Conservation (phyloP, 2,329 filamentous ascomycete genomes). For the Chrysosporium queenslandicum region DNA sequence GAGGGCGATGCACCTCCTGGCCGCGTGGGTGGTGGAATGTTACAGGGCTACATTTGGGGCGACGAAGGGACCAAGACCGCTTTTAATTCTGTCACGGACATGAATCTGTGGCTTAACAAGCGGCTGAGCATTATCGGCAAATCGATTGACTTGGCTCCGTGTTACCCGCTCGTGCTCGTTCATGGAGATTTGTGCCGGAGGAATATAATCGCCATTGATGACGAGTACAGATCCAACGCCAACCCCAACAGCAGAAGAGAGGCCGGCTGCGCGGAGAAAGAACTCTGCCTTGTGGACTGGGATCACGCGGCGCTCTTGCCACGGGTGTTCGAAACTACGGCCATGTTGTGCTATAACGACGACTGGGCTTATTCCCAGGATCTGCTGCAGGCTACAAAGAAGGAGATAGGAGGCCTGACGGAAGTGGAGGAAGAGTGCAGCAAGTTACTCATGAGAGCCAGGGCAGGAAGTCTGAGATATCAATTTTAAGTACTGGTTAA, state of each 20-base stretch:
- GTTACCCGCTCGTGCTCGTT: conserved; percentile 22
- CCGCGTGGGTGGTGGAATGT: conserved; percentile 17
- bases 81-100: conserved; percentile 14
- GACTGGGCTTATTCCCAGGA: conserved; percentile 17
- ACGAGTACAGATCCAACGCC: conserved; percentile 10
- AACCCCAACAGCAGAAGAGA: neutral
- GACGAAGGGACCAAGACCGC: conserved; percentile 16
- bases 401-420: conserved; percentile 16
- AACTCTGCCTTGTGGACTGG: conserved; percentile 23
- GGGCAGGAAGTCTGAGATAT: neutral
- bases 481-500: neutral
- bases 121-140: conserved; percentile 16
- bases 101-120: conserved; percentile 15
- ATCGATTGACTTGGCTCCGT: conserved; percentile 17
- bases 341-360: conserved; percentile 18
- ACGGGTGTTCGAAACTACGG: conserved; percentile 20
- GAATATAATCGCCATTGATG: conserved; percentile 22
- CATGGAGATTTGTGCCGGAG: conserved; percentile 22
- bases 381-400: conserved; percentile 14
- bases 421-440: conserved; percentile 19
- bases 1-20: conserved; percentile 15
- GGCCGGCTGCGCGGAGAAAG: neutral
- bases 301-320: conserved; percentile 21
- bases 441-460: conserved; percentile 16
- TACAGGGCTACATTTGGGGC: conserved; percentile 20